A percentile compares a stretch with the other conserved stretches of the same genome.
phyloP scores from a whole-genome alignment of 768 basidiomycete genomes.

The Suillus tomentosus region DNA sequence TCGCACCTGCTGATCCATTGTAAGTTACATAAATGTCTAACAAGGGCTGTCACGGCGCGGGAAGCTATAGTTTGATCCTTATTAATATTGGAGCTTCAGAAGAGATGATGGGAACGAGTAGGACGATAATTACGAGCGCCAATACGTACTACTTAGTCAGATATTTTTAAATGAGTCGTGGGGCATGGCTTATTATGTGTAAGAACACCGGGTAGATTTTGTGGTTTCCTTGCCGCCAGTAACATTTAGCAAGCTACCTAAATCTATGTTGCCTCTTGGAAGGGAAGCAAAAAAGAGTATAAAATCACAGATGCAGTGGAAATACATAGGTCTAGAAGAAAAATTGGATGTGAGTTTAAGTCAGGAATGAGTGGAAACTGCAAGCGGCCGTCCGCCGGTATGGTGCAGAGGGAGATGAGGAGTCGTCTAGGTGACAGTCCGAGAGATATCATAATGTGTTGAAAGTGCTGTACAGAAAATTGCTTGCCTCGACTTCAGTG shows the following conservation, averaged over 20 bases:
- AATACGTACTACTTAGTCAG: background rate
- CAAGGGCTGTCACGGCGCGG: background rate
- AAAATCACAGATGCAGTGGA: constrained; percentile 12
- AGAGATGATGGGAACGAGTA: background rate
- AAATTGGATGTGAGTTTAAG: constrained; percentile 8
- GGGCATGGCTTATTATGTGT: background rate
- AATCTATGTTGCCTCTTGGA: constrained; percentile 8
- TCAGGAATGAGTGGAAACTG: constrained; percentile 11
- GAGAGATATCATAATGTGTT: constrained; percentile 12
- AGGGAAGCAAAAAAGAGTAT: constrained; percentile 1
- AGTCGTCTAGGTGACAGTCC: constrained; percentile 10
- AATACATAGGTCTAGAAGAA: constrained; percentile 12
- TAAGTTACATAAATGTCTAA: background rate
- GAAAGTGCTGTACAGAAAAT: constrained; percentile 4
- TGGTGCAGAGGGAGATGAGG: constrained; percentile 6
- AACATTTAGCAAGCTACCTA: constrained; percentile 7
- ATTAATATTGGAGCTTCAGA: background rate
- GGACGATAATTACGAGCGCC: background rate
- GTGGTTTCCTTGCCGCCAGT: background rate
- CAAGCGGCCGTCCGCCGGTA: constrained; percentile 7
- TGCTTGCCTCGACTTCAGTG: background rate
- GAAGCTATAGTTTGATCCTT: background rate
- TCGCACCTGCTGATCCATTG: background rate
- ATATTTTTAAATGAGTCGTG: background rate
- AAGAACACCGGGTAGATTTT: background rate